Conservation (phyloP, 768 basidiomycete genomes). For the Boletus reticulatus region DNA sequence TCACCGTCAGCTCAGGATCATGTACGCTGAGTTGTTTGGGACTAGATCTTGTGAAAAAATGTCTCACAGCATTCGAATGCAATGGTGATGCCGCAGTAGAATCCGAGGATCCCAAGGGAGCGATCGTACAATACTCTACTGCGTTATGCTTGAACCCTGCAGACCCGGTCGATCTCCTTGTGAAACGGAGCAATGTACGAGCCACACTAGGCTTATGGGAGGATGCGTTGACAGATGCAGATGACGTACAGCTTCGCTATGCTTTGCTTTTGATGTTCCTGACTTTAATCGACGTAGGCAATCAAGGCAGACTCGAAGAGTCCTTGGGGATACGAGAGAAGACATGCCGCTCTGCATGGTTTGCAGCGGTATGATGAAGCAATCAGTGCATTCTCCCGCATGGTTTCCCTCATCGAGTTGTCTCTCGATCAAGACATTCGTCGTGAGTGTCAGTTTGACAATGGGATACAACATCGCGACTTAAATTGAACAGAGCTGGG, state of each 20-base stretch:
- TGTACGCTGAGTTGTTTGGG: too few relatives aligned
- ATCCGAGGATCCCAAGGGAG: too few relatives aligned
- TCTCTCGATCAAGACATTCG: neutral
- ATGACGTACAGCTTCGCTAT: neutral
- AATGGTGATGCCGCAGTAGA: too few relatives aligned
- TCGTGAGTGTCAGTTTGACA: neutral
- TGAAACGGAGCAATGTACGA: too few relatives aligned
- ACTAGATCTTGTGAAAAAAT: too few relatives aligned
- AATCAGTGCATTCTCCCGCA: neutral
- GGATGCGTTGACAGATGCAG: slow-evolving; percentile 13
- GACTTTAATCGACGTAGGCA: neutral
- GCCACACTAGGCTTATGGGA: neutral
- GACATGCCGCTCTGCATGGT: neutral
- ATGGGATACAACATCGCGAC: neutral
- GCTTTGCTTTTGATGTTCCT: fast-evolving
- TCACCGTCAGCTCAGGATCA: too few relatives aligned
- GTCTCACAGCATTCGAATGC: too few relatives aligned
- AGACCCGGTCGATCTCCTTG: too few relatives aligned
- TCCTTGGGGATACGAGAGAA: slow-evolving; percentile 1
- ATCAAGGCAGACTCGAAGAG: neutral
- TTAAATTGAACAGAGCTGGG: neutral
- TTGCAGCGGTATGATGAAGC: slow-evolving; percentile 2
- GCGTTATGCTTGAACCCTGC: too few relatives aligned
- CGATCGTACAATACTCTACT: too few relatives aligned
- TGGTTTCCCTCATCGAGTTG: neutral